phyloP scores from a whole-genome alignment of 352 stramenopile genomes.

The Pythium vanterpoolii region DNA sequence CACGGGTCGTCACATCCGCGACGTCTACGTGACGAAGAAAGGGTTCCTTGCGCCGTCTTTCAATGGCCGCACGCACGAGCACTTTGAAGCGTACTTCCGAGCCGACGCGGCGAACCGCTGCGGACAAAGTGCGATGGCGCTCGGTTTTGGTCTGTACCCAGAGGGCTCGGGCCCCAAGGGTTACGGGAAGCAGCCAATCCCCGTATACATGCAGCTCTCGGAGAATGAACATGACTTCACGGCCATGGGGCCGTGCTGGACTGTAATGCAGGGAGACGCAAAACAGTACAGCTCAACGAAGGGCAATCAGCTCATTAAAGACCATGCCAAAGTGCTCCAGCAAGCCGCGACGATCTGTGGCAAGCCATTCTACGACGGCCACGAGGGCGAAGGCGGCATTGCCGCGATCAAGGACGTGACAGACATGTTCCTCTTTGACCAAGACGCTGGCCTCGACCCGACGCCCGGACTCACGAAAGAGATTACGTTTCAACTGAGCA shows the following conservation, averaged over 20 bases:
- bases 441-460: slow-evolving; percentile 49
- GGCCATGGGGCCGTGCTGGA: slow-evolving; percentile 69
- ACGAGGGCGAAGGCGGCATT: slow-evolving; percentile 57
- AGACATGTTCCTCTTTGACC: slow-evolving; percentile 83
- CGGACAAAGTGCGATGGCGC: slow-evolving; percentile 66
- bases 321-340: slow-evolving; percentile 34
- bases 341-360: slow-evolving; percentile 53
- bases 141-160: slow-evolving; percentile 78
- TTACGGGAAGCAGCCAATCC: slow-evolving; percentile 67
- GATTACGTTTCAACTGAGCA: slow-evolving; percentile 47
- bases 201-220: slow-evolving; percentile 82
- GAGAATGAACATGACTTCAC: slow-evolving; percentile 84
- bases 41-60: slow-evolving; percentile 68
- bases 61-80: slow-evolving; percentile 63
- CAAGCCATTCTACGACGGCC: slow-evolving; percentile 41
- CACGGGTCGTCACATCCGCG: slow-evolving; percentile 65
- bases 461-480: slow-evolving; percentile 49
- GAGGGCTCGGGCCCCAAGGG: slow-evolving; percentile 65
- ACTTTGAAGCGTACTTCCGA: slow-evolving; percentile 87
- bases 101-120: slow-evolving; percentile 77
- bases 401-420: slow-evolving; percentile 78
- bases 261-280: slow-evolving; percentile 45
- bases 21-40: slow-evolving; percentile 63
- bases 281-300: slow-evolving; percentile 50
- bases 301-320: not conserved